These are phyloP conservation scores for Zygoascus flipseniorum DNA, from an alignment of 805 yeast genomes.

Conservation along the genomic window DNA sequence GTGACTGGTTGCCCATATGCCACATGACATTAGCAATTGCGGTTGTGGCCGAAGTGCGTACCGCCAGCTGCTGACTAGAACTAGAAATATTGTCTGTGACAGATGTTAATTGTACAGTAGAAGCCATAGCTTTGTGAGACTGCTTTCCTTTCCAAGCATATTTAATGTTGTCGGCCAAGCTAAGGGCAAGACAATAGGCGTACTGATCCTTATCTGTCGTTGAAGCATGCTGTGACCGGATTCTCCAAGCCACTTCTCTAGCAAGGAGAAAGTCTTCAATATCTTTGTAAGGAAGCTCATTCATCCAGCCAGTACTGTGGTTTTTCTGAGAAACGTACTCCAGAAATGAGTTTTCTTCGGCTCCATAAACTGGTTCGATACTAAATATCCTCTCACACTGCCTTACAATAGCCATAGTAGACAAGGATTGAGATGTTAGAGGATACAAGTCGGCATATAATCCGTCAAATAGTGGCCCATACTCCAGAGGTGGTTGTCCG, in stretches of 20 bases:
- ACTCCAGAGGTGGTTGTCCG: background rate
- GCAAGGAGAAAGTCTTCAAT: conserved; percentile 8
- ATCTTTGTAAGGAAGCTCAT: background rate
- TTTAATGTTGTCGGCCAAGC: background rate
- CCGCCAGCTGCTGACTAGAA: background rate
- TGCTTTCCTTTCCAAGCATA: conserved; percentile 14
- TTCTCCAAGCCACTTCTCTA: conserved; percentile 7
- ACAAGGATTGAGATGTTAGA: background rate
- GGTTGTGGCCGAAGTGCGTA: conserved; percentile 28
- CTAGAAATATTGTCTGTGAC: background rate
- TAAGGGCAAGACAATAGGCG: conserved; percentile 1
- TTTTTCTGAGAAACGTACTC: background rate
- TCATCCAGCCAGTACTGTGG: background rate
- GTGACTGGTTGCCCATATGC: conserved; percentile 47
- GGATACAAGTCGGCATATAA: background rate
- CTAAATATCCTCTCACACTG: background rate
- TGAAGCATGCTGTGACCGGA: background rate
- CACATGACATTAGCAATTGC: conserved; percentile 58
- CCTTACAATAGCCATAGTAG: background rate
- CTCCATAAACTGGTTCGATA: background rate
- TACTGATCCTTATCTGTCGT: background rate
- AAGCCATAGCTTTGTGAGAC: conserved; percentile 19
- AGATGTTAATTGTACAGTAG: conserved; percentile 18
- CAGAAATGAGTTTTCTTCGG: background rate
- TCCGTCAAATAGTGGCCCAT: background rate